Conservation (phyloP, 2,329 filamentous ascomycete genomes). For the Stagonosporopsis tanaceti region DNA sequence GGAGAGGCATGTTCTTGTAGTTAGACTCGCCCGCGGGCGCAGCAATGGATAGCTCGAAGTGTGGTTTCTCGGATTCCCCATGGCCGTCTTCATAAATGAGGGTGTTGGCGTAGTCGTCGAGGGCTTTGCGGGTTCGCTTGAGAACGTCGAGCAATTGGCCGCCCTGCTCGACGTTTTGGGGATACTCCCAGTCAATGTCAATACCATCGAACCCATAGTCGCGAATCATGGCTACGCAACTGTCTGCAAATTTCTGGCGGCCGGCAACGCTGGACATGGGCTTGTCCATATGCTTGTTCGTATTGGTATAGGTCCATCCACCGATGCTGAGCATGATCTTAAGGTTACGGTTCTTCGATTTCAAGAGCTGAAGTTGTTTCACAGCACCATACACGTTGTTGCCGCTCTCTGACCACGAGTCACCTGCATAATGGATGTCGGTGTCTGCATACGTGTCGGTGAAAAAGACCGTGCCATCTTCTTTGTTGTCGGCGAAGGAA, state of each 20-base stretch:
- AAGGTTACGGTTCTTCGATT: constrained; percentile 77
- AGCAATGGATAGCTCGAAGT: constrained; percentile 56
- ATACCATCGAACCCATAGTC: constrained; percentile 74
- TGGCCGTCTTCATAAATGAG: constrained; percentile 31
- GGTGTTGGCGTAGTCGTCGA: constrained; percentile 52
- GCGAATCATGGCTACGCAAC: constrained; percentile 77
- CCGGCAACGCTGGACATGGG: constrained; percentile 70
- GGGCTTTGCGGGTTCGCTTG: constrained; percentile 46
- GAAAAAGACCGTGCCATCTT: constrained; percentile 72
- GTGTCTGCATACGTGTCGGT: constrained; percentile 44
- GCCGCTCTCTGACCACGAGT: constrained; percentile 71
- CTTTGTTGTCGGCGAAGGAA: constrained; percentile 86
- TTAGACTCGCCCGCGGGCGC: constrained; percentile 55
- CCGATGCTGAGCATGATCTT: constrained; percentile 86
- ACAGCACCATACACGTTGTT: constrained; percentile 78
- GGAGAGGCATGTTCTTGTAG: constrained; percentile 52
- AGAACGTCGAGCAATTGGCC: constrained; percentile 52
- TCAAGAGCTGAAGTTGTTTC: constrained; percentile 78
- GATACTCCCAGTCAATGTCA: constrained; percentile 60
- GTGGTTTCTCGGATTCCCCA: constrained; percentile 38
- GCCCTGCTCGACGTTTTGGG: constrained; percentile 51
- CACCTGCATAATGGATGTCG: constrained; percentile 66
- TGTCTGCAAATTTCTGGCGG: constrained; percentile 71
- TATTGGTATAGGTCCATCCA: constrained; percentile 75
- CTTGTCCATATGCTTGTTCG: constrained; percentile 71